phyloP scores from a whole-genome alignment of 1,284 basidiomycete genomes.

The Peniophora sp. region DNA sequence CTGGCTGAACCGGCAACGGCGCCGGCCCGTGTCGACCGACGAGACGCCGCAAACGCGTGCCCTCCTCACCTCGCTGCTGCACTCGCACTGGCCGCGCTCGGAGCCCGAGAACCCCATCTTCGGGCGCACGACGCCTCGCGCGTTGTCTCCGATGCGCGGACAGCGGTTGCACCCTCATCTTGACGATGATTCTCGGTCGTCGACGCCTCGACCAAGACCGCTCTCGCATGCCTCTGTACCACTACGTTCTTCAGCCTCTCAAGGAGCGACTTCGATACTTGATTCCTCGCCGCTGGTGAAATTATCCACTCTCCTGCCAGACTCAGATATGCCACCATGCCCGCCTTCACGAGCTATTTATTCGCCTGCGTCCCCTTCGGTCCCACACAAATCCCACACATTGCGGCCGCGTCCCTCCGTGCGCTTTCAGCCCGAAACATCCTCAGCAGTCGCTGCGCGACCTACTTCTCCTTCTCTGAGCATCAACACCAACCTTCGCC shows the following conservation, averaged over 20 bases:
- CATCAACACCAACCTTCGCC: neutral
- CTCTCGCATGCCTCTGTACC: too few relatives aligned
- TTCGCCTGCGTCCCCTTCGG: neutral
- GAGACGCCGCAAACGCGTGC: conserved; percentile 5
- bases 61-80: conserved; percentile 11
- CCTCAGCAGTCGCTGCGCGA: neutral
- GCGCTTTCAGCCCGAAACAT: neutral
- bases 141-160: conserved; percentile 11
- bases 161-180: conserved; percentile 1
- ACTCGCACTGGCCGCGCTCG: conserved; percentile 13
- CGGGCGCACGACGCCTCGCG: conserved; percentile 13
- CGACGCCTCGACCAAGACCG: too few relatives aligned
- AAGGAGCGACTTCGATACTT: too few relatives aligned
- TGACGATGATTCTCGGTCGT: too few relatives aligned
- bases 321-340: neutral
- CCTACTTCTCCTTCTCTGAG: neutral
- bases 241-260: too few relatives aligned
- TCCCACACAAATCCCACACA: neutral
- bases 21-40: conserved; percentile 3
- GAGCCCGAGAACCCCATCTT: conserved; percentile 13
- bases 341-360: neutral
- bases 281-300: too few relatives aligned
- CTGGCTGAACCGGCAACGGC: conserved; percentile 12
- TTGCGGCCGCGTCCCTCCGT: neutral
- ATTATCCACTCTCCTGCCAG: too few relatives aligned